phyloP scores from a whole-genome alignment of 345 rosid species.

The Pseudoturritis turrita region DNA sequence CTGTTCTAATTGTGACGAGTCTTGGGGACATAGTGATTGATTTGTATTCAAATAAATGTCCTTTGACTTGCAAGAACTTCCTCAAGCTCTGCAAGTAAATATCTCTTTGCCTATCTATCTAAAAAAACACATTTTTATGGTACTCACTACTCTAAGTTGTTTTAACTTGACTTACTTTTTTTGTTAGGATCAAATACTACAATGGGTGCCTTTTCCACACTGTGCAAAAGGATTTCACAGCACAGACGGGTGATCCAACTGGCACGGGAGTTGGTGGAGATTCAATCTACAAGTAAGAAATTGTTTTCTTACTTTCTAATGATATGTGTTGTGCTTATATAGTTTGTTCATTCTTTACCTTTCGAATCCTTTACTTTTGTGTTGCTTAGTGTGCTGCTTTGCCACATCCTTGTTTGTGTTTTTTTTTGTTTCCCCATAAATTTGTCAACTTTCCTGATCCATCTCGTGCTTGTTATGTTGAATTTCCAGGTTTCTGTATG shows the following conservation, averaged over 20 bases:
- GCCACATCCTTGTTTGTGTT: not conserved
- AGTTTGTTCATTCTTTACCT: not conserved
- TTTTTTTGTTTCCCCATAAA: not conserved
- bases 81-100: slow-evolving; percentile 90
- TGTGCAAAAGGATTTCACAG: slow-evolving; percentile 87
- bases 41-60: slow-evolving; percentile 58
- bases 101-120: not conserved
- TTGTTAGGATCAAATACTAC: slow-evolving; percentile 74
- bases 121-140: not conserved
- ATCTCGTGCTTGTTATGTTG: not conserved
- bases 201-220: slow-evolving; percentile 84
- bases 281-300: slow-evolving; percentile 75
- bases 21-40: slow-evolving; percentile 82
- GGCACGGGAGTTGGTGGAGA: slow-evolving; percentile 84
- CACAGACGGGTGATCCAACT: slow-evolving; percentile 83
- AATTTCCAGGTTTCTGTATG: slow-evolving; percentile 62
- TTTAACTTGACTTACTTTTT: too few relatives aligned
- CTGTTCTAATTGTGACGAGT: slow-evolving; percentile 77
- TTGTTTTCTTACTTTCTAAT: not conserved
- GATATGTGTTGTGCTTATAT: not conserved
- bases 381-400: not conserved
- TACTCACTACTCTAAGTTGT: not conserved
- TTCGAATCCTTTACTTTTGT: not conserved
- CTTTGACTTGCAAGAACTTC: slow-evolving; percentile 83
- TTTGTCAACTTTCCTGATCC: not conserved